Evolutionary conservation across 495 filamentous ascomycete species (phyloP), one percentile per base, ranked within the genome.

Genomic region (Immersiella caudata): DNA sequence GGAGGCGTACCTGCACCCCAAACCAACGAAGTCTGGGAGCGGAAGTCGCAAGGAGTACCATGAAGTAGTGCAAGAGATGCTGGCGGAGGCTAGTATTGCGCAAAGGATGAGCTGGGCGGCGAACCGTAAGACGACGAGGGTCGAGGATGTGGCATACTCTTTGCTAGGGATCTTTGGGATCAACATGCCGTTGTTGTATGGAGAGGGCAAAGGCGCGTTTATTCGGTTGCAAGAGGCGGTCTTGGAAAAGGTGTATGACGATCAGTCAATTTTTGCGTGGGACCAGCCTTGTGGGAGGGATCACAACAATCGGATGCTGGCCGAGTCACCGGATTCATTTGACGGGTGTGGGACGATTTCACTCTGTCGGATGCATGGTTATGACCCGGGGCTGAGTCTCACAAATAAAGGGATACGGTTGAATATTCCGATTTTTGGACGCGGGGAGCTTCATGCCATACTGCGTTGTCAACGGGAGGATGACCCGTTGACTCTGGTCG

Each of bases 141-240:
- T 71, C 16, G 73, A 74, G 24, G 73, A 74, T 49, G 60, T 67
- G 52, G 68, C 70, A 2, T 74, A 74, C 25, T 73, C 70, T 57
- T 29, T 74, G 25, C 50, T 74, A 6, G 73, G 73, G 0, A 26
- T 74, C 4, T 69, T 74, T 36, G 61, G 54, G 20, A 66, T 75
- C n/a, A 65, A 68, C 55, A 69, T 75, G 68, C 67, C 72, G 0
- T 57, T 74, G n/a, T 54, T 74, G 24, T 74, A 72, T 25, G 72
- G 70, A 16, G 70, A 74, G 54, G 68, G 68, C 9, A 25, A 33
- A 8, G 62, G 60, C 33, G 73, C 70, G 8, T 75, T 73, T 52
- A 46, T 56, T 29, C 35, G 71, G 33, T 60, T 73, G 20, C 73
- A 75, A 54, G 22, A 69, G 16, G 73, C 66, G 27, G 66, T 75